Base-by-base conservation (phyloP, 805 yeast species). In the Lipomyces lipofer region DNA sequence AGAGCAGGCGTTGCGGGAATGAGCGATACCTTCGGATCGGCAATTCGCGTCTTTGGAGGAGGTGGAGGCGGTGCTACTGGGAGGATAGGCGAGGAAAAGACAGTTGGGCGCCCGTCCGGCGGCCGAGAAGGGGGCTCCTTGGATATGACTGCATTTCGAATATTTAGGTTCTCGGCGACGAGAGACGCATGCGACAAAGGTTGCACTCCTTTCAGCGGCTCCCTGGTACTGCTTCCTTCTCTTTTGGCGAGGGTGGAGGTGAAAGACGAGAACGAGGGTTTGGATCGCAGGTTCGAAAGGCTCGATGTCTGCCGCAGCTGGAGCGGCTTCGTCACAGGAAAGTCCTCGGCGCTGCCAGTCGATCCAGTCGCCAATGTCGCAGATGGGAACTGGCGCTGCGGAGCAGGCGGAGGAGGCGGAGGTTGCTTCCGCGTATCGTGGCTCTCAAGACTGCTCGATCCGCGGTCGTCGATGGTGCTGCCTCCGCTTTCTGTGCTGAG, bases 1-100 rank as follows among this genome's bases (percentile, higher is more conserved):
- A 42, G 35, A n/a, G 47, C 45, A 15, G 54, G 51, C 1, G 51
- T 28, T 13, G 54, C 49, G n/a, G 58, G 40, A 4, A 49, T 15
- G 22, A 54, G 32, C 12, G 42, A 29, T 2, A 54, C 25, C 7
- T 27, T 21, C 13, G 58, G 58, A 4, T 54, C 58, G 1, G 51
- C 48, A 7, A 54, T 50, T 2, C 48, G 46, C 13, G 50, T 45
- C 25, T 43, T 43, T 15, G 38, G 25, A 7, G 36, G 36, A 19
- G 42, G 21, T 17, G 15, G 52, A 12, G 43, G 42, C 25, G 35
- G 47, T 22, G 49, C 36, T 10, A 22, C 45, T 13, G 39, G 44
- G n/a, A 39, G 48, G 25, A 28, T 24, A 4, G 22, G 43, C 28
- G 22, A 25, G 25, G 40, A 36, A 36, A 36, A 36, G n/a, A 36